Base-by-base conservation (phyloP, 768 basidiomycete species). In the Boletus huronensis region DNA sequence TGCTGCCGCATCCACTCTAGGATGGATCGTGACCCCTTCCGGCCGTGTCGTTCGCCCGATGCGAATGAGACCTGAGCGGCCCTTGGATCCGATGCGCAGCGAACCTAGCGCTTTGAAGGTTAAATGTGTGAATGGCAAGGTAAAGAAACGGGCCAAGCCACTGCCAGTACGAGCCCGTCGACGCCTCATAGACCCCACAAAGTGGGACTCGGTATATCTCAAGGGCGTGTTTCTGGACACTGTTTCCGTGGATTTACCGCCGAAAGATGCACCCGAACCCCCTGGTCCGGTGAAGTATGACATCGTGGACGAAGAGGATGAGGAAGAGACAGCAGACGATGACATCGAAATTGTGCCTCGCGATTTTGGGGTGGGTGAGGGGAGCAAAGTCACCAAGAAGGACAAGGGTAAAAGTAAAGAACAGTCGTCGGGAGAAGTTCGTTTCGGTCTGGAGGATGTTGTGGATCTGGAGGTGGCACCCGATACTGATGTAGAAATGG, bases 11-110 rank as follows among this genome's bases (percentile, higher is more conserved):
- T 67, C 67, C 7, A 62, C 64, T 14, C 81, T 79, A 6, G 86
- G 85, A 7, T 93, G 92, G 92, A 79, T 78, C 48, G 79, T 83
- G 40, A 88, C 88, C 0, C 70, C 82, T 3, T 78, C 85, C 3
- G 85, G 86, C 0, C 79, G 87, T 11, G 71, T 90, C 16, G 74
- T 90, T 6, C 76, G 79, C 3, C 84, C 87, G 2, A 73, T 89
- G 59, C 78, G 82, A 38, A 89, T 90, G 80, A 79, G 89, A 5
- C 90, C 92, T 4, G 70, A 64, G 9, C 79, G 77, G 38, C 88
- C 90, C 3, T 68, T 93, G 14, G 69, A 65, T 6, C 68, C 67
- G 9, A 57, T 60, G 3, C 47, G 39, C 1, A 46, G 32, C 39
- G 60, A 55, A 16, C 48, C 50, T 11, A 23, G 31, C 14, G 21